Evolutionary conservation across 352 stramenopile genomes (phyloP).

Genomic region (Globisporangium barbulae): DNA sequence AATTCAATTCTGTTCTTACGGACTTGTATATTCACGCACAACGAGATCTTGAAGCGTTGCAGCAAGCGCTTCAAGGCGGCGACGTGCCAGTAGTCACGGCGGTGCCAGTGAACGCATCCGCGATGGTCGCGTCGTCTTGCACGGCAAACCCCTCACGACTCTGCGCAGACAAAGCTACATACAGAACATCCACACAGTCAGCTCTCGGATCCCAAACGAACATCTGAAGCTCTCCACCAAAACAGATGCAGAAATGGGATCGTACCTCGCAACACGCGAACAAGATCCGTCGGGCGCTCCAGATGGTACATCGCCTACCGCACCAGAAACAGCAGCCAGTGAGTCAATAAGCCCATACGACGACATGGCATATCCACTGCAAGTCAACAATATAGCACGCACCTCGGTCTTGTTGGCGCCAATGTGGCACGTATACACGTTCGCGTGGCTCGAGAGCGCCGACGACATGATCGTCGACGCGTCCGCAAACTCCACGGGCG

Average conservation of each 20-base stretch:
- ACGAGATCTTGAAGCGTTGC: slow-evolving; percentile 4
- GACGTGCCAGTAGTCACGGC: not conserved
- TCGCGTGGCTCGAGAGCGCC: slow-evolving; percentile 43
- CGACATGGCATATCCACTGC: not conserved
- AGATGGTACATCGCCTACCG: slow-evolving; percentile 69
- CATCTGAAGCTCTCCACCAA: not conserved
- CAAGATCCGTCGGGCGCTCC: slow-evolving; percentile 54
- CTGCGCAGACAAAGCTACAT: slow-evolving; percentile 46
- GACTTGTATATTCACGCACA: not conserved
- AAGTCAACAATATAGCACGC: slow-evolving; percentile 5
- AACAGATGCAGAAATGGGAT: slow-evolving; percentile 6
- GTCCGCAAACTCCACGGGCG: slow-evolving; percentile 15
- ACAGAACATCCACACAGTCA: slow-evolving; percentile 3
- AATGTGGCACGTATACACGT: slow-evolving; percentile 75
- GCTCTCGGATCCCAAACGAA: not conserved
- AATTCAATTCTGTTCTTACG: not conserved
- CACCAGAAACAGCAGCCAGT: slow-evolving; percentile 1
- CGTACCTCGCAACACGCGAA: slow-evolving; percentile 55
- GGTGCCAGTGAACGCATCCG: slow-evolving; percentile 7
- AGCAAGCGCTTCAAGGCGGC: slow-evolving; percentile 2
- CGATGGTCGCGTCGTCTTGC: slow-evolving; percentile 13
- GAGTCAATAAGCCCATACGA: not conserved
- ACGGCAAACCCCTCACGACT: slow-evolving; percentile 44
- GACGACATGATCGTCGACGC: slow-evolving; percentile 17
- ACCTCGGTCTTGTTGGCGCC: slow-evolving; percentile 72